A percentile compares a stretch with the other conserved stretches of the same genome.
Evolutionary conservation across 192 early-diverging fungal species (phyloP).

Genomic region (Martensiomyces pterosporus): DNA sequence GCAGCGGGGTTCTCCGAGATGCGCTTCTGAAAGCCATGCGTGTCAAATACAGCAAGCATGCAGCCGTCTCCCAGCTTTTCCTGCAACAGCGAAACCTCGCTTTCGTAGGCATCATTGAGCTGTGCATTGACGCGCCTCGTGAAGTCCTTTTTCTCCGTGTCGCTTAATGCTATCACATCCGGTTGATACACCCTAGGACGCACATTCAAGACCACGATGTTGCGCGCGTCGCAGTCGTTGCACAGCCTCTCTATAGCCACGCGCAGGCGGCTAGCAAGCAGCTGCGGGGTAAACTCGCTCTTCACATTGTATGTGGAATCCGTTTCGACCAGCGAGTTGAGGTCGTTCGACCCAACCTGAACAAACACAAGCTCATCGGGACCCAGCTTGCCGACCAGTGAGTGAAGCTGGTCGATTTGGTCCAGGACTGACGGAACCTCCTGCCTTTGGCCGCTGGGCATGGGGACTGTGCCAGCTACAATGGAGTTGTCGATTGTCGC

Average conservation of each 20-base stretch:
- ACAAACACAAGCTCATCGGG: conserved; percentile 37
- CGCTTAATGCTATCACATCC: conserved; percentile 17
- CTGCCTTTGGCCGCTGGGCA: conserved; percentile 16
- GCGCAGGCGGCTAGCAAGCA: conserved; percentile 20
- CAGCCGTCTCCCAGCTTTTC: conserved; percentile 11
- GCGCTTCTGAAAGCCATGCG: conserved; percentile 25
- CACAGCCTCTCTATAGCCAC: conserved; percentile 16
- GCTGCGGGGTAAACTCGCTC: conserved; percentile 13
- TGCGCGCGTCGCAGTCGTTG: conserved; percentile 8
- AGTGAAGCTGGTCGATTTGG: conserved; percentile 13
- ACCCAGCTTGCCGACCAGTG: conserved; percentile 5
- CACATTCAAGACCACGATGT: conserved; percentile 40
- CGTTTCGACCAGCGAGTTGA: conserved; percentile 30
- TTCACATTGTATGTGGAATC: conserved; percentile 14
- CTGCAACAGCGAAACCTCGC: conserved; percentile 17
- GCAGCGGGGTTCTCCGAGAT: conserved; percentile 6
- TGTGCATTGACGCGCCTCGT: conserved; percentile 10
- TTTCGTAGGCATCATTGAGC: conserved; percentile 21
- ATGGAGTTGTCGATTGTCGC: conserved; percentile 43
- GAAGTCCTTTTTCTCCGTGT: conserved; percentile 2
- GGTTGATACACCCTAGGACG: conserved; percentile 43
- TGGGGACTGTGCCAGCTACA: conserved; percentile 31
- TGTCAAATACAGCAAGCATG: conserved; percentile 29
- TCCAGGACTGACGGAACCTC: conserved; percentile 30
- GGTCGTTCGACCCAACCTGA: conserved; percentile 42